Base-by-base conservation (phyloP, 164 flowering plant species). In the Cinnamomum micranthum region DNA sequence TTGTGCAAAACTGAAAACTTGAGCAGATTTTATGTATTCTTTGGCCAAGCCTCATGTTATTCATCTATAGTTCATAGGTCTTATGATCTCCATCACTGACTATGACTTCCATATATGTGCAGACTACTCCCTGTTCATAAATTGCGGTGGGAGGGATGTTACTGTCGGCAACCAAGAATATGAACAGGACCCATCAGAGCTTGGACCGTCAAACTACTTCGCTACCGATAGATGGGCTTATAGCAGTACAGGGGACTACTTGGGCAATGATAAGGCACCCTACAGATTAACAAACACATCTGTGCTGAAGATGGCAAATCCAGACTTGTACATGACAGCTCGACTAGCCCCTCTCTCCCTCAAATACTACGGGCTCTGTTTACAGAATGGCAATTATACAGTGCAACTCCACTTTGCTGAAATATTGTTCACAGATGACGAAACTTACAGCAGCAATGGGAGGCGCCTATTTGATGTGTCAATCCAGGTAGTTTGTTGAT, bases 201-300 rank as follows among this genome's bases (percentile, higher is more conserved):
- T 59, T 35, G 93, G 93, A 7, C 75, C 83, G 17, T 82, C 91
- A 50, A 64, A 76, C 74, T 90, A 88, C 64, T 50, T 24, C 69
- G 25, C 75, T 3, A 24, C 77, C 69, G 41, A 52, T 23, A 66
- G 28, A 52, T 74, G 77, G 77, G 77, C 77, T 55, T 74, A 20
- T 55, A 74, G 71, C 31, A 74, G 52, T 25, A 68, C 77, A 68
- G 77, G 77, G 71, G 65, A n/a, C 51, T 67, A 4, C 72, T 51
- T 35, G 50, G 72, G 24, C 51, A 23, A 23, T 11, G 15, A 28
- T 4, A 14, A 68, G 4, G 19, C 28, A 4, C 31, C 13, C 3
- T 74, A 20, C 50, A 19, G 67, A 52, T 24, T 59, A 51, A 17
- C 62, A 65, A 73, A 65, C 25, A 65, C 58, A 25, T 65, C 69